A percentile compares a stretch with the other conserved stretches of the same genome.
Conservation (phyloP, 75 land plant species). For the Pseudotsuga menziesii region DNA sequence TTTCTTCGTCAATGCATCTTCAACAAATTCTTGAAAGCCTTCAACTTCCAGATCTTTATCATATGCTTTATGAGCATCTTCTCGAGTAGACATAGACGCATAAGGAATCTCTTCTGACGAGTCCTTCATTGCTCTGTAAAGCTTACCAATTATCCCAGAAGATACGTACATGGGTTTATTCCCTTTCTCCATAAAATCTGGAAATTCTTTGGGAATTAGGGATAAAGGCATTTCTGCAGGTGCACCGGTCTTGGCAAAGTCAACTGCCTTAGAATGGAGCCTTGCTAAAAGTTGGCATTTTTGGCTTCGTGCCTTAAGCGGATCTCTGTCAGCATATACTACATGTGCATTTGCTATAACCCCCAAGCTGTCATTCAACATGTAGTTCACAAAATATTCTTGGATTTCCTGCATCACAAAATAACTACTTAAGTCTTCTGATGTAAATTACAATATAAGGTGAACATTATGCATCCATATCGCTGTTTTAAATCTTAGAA, state of each 20-base stretch:
- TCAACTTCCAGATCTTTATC: slow-evolving; percentile 57
- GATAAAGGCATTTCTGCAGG: slow-evolving; percentile 76
- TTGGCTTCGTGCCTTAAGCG: slow-evolving; percentile 50
- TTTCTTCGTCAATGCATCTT: slow-evolving; percentile 33
- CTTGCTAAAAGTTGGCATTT: slow-evolving; percentile 71
- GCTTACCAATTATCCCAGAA: slow-evolving; percentile 60
- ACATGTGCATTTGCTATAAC: slow-evolving; percentile 85
- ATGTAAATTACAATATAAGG: not conserved
- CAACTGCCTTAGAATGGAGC: slow-evolving; percentile 86
- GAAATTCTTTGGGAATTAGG: slow-evolving; percentile 69
- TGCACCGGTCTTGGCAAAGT: slow-evolving; percentile 89
- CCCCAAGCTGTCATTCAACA: slow-evolving; percentile 83
- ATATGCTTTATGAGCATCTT: slow-evolving; percentile 26
- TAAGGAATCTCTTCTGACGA: not conserved
- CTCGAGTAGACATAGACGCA: slow-evolving; percentile 12
- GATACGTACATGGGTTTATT: slow-evolving; percentile 64
- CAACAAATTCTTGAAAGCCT: slow-evolving; percentile 61
- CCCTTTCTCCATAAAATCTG: slow-evolving; percentile 91
- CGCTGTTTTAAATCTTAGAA: not conserved
- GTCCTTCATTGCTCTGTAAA: slow-evolving; percentile 60
- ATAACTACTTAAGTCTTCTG: not conserved
- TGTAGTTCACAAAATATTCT: slow-evolving; percentile 80
- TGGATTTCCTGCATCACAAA: slow-evolving; percentile 76
- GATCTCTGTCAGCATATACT: slow-evolving; percentile 82
- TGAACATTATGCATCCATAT: not conserved